Conservation (phyloP, 164 flowering plant species). For the Taxillus chinensis region DNA sequence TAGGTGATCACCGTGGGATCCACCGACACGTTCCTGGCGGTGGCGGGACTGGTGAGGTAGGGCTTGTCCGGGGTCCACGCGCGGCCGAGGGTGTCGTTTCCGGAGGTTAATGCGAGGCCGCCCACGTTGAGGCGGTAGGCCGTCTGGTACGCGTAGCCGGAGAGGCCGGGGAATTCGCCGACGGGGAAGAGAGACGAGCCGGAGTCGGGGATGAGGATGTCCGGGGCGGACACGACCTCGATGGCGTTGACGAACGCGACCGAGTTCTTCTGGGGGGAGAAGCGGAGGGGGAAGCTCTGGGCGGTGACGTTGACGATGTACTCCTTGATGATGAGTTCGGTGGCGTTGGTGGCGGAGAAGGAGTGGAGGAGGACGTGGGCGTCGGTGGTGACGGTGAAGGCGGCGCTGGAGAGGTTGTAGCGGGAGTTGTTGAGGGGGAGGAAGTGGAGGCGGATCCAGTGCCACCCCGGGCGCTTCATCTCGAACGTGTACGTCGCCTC, state of each 20-base stretch:
- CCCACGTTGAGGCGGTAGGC: conserved; percentile 51
- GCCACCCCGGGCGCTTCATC: conserved; percentile 49
- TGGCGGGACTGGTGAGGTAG: conserved; percentile 20
- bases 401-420: conserved; percentile 31
- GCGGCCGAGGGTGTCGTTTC: conserved; percentile 59
- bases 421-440: conserved; percentile 29
- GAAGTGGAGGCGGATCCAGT: conserved; percentile 73
- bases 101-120: conserved; percentile 39
- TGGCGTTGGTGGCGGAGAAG: conserved; percentile 18
- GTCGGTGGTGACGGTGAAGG: conserved; percentile 40
- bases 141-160: conserved; percentile 24
- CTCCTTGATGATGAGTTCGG: conserved; percentile 31
- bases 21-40: conserved; percentile 28
- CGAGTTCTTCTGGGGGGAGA: conserved; percentile 38
- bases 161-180: conserved; percentile 24
- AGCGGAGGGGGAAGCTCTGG: conserved; percentile 24
- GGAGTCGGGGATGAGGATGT: conserved; percentile 27
- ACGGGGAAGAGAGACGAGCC: conserved; percentile 41
- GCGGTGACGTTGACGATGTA: conserved; percentile 46
- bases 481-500: conserved; percentile 47
- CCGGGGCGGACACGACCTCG: conserved; percentile 75
- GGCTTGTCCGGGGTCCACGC: conserved; percentile 39
- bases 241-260: conserved; percentile 60
- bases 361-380: conserved; percentile 37
- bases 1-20: conserved; percentile 30